Conservation (phyloP, 345 rosid species). For the Carallia pectinifolia region DNA sequence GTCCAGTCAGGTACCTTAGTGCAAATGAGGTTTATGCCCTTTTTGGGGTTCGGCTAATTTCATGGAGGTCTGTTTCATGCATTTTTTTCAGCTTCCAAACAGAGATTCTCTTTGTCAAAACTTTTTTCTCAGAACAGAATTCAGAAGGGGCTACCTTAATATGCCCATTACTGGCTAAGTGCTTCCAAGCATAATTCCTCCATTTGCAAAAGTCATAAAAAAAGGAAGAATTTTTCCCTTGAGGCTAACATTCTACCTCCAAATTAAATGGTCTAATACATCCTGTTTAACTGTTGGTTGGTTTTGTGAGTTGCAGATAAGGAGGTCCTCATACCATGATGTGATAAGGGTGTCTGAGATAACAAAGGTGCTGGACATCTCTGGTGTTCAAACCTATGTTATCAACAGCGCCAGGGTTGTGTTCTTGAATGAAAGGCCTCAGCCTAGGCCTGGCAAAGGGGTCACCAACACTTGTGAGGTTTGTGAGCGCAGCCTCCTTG, state of each 20-base stretch:
- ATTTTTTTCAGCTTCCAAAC: too few species aligned
- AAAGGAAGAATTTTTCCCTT: neutral
- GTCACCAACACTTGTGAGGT: constrained; percentile 89
- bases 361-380: constrained; percentile 77
- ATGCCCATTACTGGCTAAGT: too few species aligned
- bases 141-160: neutral
- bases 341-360: constrained; percentile 90
- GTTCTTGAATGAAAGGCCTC: constrained; percentile 85
- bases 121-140: neutral
- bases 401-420: constrained; percentile 93
- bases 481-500: constrained; percentile 84
- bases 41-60: too few species aligned
- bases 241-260: too few species aligned
- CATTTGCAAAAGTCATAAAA: too few species aligned
- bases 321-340: constrained; percentile 93
- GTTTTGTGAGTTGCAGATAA: constrained; percentile 46
- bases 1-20: neutral
- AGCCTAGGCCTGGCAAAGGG: constrained; percentile 89
- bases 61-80: too few species aligned
- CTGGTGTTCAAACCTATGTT: constrained; percentile 81
- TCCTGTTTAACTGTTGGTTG: neutral
- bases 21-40: too few species aligned
- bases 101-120: too few species aligned
- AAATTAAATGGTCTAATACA: neutral
- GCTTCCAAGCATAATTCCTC: too few species aligned